Conservation (phyloP, 2,329 filamentous ascomycete species). For the Periconia macrospinosa region DNA sequence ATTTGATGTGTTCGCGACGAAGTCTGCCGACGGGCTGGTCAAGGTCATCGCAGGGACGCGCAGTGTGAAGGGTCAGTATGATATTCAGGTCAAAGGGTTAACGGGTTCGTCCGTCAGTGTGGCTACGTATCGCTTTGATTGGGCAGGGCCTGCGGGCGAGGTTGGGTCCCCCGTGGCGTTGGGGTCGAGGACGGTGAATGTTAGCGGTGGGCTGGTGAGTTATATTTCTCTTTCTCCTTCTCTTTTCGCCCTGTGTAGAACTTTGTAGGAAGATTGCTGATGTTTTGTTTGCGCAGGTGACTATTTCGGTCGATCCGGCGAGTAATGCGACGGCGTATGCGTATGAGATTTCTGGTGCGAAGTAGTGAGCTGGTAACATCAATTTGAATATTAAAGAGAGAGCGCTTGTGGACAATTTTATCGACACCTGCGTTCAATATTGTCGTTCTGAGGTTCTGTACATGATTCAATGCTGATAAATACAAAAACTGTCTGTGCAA, state of each 20-base stretch:
- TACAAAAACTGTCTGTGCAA: too few relatives aligned
- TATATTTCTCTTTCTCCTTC: too few relatives aligned
- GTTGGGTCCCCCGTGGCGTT: constrained; percentile 5
- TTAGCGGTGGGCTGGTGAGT: constrained; percentile 50
- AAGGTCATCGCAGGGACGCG: constrained; percentile 43
- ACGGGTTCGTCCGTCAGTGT: constrained; percentile 28
- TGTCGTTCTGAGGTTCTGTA: too few relatives aligned
- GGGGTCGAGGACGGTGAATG: constrained; percentile 24
- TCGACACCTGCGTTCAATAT: too few relatives aligned
- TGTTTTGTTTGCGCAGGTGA: not conserved
- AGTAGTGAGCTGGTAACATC: too few relatives aligned
- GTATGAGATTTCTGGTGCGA: not conserved
- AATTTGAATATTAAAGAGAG: too few relatives aligned
- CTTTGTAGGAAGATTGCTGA: not conserved
- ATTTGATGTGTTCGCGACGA: constrained; percentile 46
- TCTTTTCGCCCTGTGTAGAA: too few relatives aligned
- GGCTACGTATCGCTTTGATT: constrained; percentile 9
- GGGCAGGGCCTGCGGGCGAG: constrained; percentile 5
- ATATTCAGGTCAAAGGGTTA: constrained; percentile 38
- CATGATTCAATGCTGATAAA: too few relatives aligned
- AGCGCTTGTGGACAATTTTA: too few relatives aligned
- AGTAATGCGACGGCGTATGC: not conserved
- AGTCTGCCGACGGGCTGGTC: constrained; percentile 19
- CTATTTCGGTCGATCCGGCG: not conserved
- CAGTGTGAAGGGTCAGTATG: constrained; percentile 35